Evolutionary conservation across 177 flowering plant genomes (phyloP).

Genomic region (Telopea speciosissima): DNA sequence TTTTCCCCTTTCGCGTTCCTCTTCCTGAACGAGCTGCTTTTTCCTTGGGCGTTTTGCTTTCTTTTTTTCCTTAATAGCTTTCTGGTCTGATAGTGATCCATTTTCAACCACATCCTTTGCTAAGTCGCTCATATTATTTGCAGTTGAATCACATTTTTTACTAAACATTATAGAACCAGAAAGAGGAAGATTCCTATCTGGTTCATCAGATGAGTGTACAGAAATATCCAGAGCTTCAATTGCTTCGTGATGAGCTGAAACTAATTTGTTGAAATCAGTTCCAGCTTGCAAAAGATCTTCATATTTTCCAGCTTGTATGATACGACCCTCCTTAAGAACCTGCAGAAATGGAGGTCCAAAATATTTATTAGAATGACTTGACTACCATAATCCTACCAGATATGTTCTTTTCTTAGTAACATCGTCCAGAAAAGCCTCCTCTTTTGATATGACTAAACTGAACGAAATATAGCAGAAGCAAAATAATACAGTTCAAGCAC

Average conservation of each 20-base stretch:
- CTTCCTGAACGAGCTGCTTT: slow-evolving; percentile 97
- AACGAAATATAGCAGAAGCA: too few species aligned
- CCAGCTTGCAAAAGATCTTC: slow-evolving; percentile 92
- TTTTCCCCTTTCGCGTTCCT: slow-evolving; percentile 88
- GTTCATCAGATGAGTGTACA: slow-evolving; percentile 51
- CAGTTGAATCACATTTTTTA: slow-evolving; percentile 38
- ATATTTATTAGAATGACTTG: not conserved
- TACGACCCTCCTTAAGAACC: slow-evolving; percentile 90
- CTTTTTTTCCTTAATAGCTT: slow-evolving; percentile 81
- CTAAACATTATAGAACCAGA: slow-evolving; percentile 22
- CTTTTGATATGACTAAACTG: not conserved
- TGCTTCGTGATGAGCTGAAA: slow-evolving; percentile 94
- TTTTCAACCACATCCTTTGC: slow-evolving; percentile 57
- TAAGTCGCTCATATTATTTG: slow-evolving; percentile 39
- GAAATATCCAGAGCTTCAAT: slow-evolving; percentile 88
- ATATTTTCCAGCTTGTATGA: slow-evolving; percentile 91
- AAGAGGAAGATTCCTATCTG: slow-evolving; percentile 36
- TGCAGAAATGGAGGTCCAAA: slow-evolving; percentile 20
- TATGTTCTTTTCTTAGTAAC: not conserved
- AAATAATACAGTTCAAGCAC: too few species aligned
- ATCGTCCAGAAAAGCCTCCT: not conserved
- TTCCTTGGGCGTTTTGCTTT: slow-evolving; percentile 73
- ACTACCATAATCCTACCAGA: not conserved
- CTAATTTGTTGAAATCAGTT: slow-evolving; percentile 78
- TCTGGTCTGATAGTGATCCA: slow-evolving; percentile 50